phyloP scores from a whole-genome alignment of 495 filamentous ascomycete species.

The Penicillium samsonianum region DNA sequence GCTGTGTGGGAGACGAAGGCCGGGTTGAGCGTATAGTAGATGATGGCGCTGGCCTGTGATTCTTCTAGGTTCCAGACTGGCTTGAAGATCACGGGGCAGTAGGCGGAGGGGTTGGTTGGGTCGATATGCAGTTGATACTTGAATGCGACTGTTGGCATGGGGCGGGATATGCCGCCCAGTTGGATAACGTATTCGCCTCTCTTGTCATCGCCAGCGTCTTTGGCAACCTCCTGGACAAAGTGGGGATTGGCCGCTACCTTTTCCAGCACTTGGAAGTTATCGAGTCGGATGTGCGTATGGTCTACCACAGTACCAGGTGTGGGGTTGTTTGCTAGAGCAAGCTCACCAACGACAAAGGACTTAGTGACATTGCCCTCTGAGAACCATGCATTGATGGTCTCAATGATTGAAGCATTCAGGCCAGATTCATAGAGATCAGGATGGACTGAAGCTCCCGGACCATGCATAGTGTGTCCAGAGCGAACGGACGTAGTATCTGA shows the following conservation, averaged over 20 bases:
- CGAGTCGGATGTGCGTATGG: conserved; percentile 71
- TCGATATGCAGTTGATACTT: conserved; percentile 92
- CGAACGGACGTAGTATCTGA: conserved; percentile 92
- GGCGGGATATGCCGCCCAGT: conserved; percentile 66
- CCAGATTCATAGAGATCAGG: conserved; percentile 80
- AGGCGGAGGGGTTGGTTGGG: conserved; percentile 57
- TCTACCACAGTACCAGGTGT: conserved; percentile 49
- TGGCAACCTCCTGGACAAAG: conserved; percentile 67
- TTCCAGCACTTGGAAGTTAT: conserved; percentile 88
- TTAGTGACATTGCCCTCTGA: conserved; percentile 69
- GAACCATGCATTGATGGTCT: conserved; percentile 85
- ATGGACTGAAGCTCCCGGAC: conserved; percentile 64
- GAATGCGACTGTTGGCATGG: conserved; percentile 73
- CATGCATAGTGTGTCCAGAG: conserved; percentile 79
- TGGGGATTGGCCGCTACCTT: conserved; percentile 93
- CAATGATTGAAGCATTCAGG: conserved; percentile 86
- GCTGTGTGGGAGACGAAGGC: conserved; percentile 49
- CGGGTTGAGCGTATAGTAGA: conserved; percentile 87
- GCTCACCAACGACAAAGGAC: conserved; percentile 80
- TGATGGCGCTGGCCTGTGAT: conserved; percentile 76
- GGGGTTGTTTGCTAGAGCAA: conserved; percentile 82
- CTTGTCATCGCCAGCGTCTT: conserved; percentile 51
- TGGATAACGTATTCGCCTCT: conserved; percentile 81
- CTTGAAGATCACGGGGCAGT: conserved; percentile 75
- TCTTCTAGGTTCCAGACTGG: conserved; percentile 83